These are phyloP conservation scores for Lasiodiplodia hormozganensis DNA, from an alignment of 2,329 filamentous ascomycete species.

Conservation along the genomic window DNA sequence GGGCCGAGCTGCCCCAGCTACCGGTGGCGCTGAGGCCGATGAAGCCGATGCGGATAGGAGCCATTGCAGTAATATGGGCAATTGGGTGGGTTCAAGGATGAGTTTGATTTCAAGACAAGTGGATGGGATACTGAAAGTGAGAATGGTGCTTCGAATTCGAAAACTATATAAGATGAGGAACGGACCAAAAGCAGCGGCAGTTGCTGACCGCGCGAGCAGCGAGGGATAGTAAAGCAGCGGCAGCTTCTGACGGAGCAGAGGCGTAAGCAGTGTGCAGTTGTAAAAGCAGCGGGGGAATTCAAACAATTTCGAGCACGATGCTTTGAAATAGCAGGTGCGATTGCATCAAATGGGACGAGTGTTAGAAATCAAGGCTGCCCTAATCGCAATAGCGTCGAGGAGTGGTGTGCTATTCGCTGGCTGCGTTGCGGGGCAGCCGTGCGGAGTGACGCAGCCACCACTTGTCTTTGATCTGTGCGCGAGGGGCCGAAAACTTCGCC, in stretches of 20 bases:
- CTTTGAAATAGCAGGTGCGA: background rate
- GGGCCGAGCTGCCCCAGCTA: constrained; percentile 48
- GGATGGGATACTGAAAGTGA: background rate
- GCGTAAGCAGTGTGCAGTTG: background rate
- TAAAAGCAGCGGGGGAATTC: background rate
- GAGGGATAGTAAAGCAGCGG: background rate
- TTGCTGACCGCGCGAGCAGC: background rate
- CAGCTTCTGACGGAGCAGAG: background rate
- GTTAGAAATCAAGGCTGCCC: constrained; percentile 23
- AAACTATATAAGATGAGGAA: background rate
- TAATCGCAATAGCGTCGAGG: constrained; percentile 16
- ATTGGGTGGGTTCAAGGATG: background rate
- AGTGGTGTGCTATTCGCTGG: constrained; percentile 19
- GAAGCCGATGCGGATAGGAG: constrained; percentile 41
- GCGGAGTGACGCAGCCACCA: constrained; percentile 6
- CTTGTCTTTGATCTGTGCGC: background rate
- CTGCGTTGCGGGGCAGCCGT: constrained; percentile 6
- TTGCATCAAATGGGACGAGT: constrained; percentile 1
- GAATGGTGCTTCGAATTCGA: background rate
- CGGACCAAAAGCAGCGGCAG: background rate
- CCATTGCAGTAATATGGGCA: constrained; percentile 31
- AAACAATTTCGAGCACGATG: background rate
- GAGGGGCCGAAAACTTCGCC: background rate
- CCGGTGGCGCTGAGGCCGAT: constrained; percentile 43
- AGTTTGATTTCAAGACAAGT: background rate